phyloP scores from a whole-genome alignment of 2,329 filamentous ascomycete species.

The Furcasterigmium furcatum region DNA sequence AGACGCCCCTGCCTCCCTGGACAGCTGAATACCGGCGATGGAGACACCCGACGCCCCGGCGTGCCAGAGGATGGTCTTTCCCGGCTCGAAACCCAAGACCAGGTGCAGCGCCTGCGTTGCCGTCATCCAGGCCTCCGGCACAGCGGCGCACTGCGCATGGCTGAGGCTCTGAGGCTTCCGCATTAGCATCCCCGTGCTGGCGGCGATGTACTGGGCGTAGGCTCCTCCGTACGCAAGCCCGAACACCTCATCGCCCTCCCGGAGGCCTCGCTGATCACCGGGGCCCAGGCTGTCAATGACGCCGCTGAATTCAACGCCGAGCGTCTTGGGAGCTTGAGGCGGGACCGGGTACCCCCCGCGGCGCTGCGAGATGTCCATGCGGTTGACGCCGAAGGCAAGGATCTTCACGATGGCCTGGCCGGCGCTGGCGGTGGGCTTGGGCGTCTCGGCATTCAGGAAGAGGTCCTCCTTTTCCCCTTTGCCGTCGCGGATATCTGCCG shows the following conservation, averaged over 20 bases:
- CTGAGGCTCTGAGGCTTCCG: slow-evolving; percentile 71
- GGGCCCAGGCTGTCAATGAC: slow-evolving; percentile 57
- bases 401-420: slow-evolving; percentile 80
- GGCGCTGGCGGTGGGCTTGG: slow-evolving; percentile 44
- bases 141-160: slow-evolving; percentile 74
- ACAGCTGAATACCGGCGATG: slow-evolving; percentile 84
- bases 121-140: slow-evolving; percentile 90
- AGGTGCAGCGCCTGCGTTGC: slow-evolving; percentile 86
- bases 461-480: slow-evolving; percentile 53
- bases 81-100: slow-evolving; percentile 68
- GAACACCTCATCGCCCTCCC: slow-evolving; percentile 78
- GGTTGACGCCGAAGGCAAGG: slow-evolving; percentile 81
- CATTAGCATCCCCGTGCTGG: slow-evolving; percentile 75
- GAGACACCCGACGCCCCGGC: slow-evolving; percentile 87
- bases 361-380: slow-evolving; percentile 78
- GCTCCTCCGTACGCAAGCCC: slow-evolving; percentile 88
- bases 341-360: slow-evolving; percentile 71
- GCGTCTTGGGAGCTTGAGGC: slow-evolving; percentile 63
- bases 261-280: slow-evolving; percentile 44
- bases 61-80: slow-evolving; percentile 83
- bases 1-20: slow-evolving; percentile 59
- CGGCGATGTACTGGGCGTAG: slow-evolving; percentile 82
- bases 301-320: slow-evolving; percentile 79
- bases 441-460: slow-evolving; percentile 53
- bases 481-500: slow-evolving; percentile 54